These are phyloP conservation scores for Panus rudis DNA, from an alignment of 768 basidiomycete species.

Conservation along the genomic window DNA sequence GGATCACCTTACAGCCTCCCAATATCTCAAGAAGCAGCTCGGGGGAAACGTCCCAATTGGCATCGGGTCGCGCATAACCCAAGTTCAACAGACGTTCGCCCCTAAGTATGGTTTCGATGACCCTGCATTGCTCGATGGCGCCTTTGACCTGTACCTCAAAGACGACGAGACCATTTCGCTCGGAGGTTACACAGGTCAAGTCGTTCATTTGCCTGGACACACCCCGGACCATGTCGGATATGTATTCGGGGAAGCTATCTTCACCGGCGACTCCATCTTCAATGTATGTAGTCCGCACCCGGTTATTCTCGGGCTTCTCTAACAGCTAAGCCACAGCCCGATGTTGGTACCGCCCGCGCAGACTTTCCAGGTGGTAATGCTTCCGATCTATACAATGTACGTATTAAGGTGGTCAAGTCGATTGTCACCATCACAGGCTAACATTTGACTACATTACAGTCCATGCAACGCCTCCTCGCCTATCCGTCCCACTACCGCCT, in stretches of 20 bases:
- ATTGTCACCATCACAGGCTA: slow-evolving; percentile 2
- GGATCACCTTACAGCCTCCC: slow-evolving; percentile 32
- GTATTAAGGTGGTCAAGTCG: slow-evolving; percentile 3
- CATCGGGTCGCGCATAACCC: slow-evolving; percentile 29
- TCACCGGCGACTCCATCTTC: slow-evolving; percentile 35
- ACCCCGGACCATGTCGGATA: slow-evolving; percentile 33
- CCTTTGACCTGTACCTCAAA: slow-evolving; percentile 28
- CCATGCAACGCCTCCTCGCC: slow-evolving; percentile 29
- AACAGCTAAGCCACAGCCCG: slow-evolving; percentile 19
- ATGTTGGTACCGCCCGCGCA: slow-evolving; percentile 31
- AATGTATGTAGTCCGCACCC: slow-evolving; percentile 17
- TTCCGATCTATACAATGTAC: slow-evolving; percentile 26
- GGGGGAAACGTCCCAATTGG: slow-evolving; percentile 24
- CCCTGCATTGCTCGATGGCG: slow-evolving; percentile 15
- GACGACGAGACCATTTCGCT: slow-evolving; percentile 30
- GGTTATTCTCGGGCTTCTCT: not conserved
- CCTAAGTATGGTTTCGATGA: slow-evolving; percentile 26
- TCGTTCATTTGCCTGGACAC: slow-evolving; percentile 32
- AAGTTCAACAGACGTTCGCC: slow-evolving; percentile 29
- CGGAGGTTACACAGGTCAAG: slow-evolving; percentile 22
- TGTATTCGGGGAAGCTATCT: slow-evolving; percentile 28
- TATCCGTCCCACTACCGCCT: slow-evolving; percentile 28
- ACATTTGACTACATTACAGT: slow-evolving; percentile 16
- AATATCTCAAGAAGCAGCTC: slow-evolving; percentile 26
- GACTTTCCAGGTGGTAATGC: slow-evolving; percentile 34